Evolutionary conservation across 306 rosid species (phyloP), one percentile per base, ranked within the genome.

Genomic region (Acacia melanoxylon): DNA sequence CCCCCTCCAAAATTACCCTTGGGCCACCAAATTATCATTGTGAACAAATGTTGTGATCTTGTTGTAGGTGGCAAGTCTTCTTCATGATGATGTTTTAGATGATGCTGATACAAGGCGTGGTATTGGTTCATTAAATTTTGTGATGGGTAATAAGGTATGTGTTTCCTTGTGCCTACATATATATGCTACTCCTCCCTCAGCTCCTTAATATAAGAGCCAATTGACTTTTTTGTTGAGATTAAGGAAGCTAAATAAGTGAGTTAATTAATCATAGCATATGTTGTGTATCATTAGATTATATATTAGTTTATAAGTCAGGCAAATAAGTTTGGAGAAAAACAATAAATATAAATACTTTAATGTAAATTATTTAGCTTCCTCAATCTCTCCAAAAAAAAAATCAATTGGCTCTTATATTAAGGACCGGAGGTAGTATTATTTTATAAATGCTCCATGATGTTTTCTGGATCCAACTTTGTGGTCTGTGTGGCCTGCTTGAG

Each of bases 91-190:
- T 83, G 99, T 95, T 44, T 86, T 95, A 90, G 99, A 95, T 83
- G 99, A 95, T 79, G 99, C 99, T 51, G 97, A 93, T 68, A 95
- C 97, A 48, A 89, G 99, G 83, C 97, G 99, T 65, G 99, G 98
- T 74, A 83, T 93, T 85, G 83, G 94, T 73, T 93, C 99, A 49
- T 85, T 95, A 86, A 95, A 95, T 82, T 82, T 78, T 76, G 84
- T 92, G 74, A 93, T 95, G 98, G 99, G 98, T 72, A 95, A 95
- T 81, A 95, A 95, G 98, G 99, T 95, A 72, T 62, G 77, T 61
- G 40, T 77, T 81, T 54, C 75, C 27, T 63, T 73, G 40, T 27
- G 8, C 68, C 17, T 44, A 44, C 67, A 29, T 67, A 31, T 52
- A 3, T 73, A 12, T 79, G 40, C 35, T 49, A 72, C 59, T 81